Conservation (phyloP, 768 basidiomycete genomes). For the Hygrocybe coccinea region DNA sequence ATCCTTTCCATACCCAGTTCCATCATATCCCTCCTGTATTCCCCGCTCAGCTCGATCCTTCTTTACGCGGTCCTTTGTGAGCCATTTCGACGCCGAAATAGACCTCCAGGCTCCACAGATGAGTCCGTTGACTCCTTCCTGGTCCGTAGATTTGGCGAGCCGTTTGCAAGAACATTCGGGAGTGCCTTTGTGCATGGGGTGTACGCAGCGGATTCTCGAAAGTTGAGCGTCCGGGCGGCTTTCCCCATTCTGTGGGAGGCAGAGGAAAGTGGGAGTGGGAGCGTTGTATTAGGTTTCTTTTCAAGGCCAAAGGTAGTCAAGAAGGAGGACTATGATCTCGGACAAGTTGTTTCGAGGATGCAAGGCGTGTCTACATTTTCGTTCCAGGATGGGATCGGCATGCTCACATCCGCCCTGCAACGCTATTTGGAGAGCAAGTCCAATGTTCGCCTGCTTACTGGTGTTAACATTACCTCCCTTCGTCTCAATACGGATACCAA, state of each 20-base stretch:
- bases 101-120: conserved; percentile 45
- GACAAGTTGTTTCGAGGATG: conserved; percentile 45
- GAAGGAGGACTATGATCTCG: conserved; percentile 42
- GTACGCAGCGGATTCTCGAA: conserved; percentile 80
- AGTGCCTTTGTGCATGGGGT: conserved; percentile 88
- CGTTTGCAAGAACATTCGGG: conserved; percentile 69
- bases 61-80: conserved; percentile 56
- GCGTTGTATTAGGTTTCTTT: conserved; percentile 59
- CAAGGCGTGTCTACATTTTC: conserved; percentile 71
- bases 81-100: conserved; percentile 43
- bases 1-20: conserved; percentile 50
- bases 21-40: conserved; percentile 32
- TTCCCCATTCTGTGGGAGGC: conserved; percentile 72
- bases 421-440: conserved; percentile 37
- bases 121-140: conserved; percentile 81
- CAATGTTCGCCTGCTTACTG: conserved; percentile 57
- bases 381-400: conserved; percentile 70
- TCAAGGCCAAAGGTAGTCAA: conserved; percentile 16
- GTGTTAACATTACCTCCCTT: conserved; percentile 37
- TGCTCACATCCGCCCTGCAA: conserved; percentile 56
- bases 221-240: conserved; percentile 68
- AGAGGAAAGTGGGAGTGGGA: conserved; percentile 64
- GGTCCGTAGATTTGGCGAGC: conserved; percentile 62
- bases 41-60: conserved; percentile 41
- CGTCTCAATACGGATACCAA: conserved; percentile 27